Percentiles rank a stretch among this genome's conserved stretches.
phyloP scores from a whole-genome alignment of 163 green algal species.

The Scenedesmus sp. region DNA sequence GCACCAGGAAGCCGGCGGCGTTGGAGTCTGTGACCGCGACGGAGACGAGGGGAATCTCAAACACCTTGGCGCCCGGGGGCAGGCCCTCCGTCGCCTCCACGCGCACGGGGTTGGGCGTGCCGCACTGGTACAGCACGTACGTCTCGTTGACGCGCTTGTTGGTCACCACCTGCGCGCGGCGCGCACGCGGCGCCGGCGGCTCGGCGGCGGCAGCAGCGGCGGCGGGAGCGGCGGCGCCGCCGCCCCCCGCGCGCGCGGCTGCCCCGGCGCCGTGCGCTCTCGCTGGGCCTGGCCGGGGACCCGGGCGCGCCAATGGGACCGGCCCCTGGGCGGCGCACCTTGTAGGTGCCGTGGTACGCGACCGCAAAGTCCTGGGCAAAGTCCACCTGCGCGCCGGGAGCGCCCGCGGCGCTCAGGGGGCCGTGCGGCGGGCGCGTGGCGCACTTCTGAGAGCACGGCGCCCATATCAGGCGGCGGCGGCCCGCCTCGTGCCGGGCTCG shows the following conservation, averaged over 20 bases:
- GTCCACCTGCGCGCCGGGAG: constrained; percentile 55
- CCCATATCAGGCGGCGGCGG: too few species aligned
- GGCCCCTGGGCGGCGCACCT: constrained; percentile 50
- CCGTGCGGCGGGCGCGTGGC: background rate
- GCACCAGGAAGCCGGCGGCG: constrained; percentile 71
- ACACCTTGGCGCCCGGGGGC: constrained; percentile 24
- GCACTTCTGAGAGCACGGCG: background rate
- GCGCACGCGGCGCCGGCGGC: background rate
- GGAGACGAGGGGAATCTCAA: constrained; percentile 68
- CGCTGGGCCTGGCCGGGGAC: background rate
- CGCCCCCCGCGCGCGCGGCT: background rate
- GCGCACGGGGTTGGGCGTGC: constrained; percentile 44
- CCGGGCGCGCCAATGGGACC: too few species aligned
- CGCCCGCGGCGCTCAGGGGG: background rate
- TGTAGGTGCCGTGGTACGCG: constrained; percentile 77
- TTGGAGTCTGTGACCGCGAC: constrained; percentile 67
- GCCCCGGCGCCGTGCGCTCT: too few species aligned
- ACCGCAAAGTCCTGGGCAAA: constrained; percentile 74
- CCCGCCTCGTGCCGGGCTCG: background rate
- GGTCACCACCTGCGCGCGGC: constrained; percentile 67
- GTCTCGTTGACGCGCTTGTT: constrained; percentile 69
- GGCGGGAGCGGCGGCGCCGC: background rate
- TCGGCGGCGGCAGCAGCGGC: background rate
- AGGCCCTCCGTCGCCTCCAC: constrained; percentile 15
- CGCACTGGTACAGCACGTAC: constrained; percentile 88